Conservation (phyloP, 164 flowering plant genomes). For the Stephania cephalantha region DNA sequence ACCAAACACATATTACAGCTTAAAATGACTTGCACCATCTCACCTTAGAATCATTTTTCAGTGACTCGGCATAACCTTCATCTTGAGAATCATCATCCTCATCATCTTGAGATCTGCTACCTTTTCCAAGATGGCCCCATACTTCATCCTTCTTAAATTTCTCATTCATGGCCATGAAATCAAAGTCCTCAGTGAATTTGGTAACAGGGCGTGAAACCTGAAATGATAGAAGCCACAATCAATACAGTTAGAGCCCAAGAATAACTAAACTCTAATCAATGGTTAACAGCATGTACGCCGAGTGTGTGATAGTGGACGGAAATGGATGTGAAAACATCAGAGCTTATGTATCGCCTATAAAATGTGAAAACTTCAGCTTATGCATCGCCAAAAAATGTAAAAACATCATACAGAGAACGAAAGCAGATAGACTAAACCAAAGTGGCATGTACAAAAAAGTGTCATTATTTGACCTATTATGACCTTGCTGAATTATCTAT, state of each 20-base stretch:
- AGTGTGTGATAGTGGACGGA: neutral
- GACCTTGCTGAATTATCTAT: no score
- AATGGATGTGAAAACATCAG: neutral
- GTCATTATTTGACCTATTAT: no score
- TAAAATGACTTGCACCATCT: neutral
- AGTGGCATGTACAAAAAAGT: no score
- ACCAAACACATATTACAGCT: neutral
- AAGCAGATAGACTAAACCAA: no score
- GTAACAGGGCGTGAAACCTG: constrained; percentile 50
- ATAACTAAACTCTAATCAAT: neutral
- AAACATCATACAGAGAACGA: no score
- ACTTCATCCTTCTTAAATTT: constrained; percentile 93
- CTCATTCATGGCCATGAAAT: constrained; percentile 91
- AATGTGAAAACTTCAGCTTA: no score
- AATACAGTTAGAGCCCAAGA: neutral
- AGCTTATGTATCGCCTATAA: no score
- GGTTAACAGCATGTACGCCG: neutral
- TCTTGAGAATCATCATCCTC: constrained; percentile 35
- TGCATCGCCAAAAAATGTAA: no score
- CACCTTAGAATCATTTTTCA: constrained; percentile 44
- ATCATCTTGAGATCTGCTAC: constrained; percentile 26
- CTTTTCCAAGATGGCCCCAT: constrained; percentile 88
- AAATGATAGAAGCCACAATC: constrained; percentile 8
- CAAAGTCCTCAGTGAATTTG: constrained; percentile 79
- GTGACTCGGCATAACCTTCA: constrained; percentile 36